Evolutionary conservation across 2,329 filamentous ascomycete genomes (phyloP).

Genomic region (Fusarium sp.): DNA sequence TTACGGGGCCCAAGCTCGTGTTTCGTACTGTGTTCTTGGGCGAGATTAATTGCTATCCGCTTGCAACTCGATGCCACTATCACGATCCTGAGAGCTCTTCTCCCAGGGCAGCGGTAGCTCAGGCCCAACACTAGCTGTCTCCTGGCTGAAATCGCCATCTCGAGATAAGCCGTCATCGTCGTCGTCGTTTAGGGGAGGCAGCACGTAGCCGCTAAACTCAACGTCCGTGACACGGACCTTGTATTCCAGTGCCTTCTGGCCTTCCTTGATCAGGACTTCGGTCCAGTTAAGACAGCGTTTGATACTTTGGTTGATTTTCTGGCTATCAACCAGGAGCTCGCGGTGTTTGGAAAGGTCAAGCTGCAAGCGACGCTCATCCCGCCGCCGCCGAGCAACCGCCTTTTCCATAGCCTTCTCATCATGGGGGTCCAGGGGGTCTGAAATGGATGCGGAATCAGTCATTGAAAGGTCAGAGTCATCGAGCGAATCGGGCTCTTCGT

Average conservation of each 20-base stretch:
- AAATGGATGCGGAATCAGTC: slow-evolving; percentile 52
- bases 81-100: slow-evolving; percentile 64
- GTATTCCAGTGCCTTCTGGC: slow-evolving; percentile 88
- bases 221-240: slow-evolving; percentile 84
- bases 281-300: slow-evolving; percentile 92
- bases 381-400: slow-evolving; percentile 67
- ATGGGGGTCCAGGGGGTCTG: slow-evolving; percentile 57
- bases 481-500: slow-evolving; percentile 64
- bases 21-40: not conserved
- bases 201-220: slow-evolving; percentile 84
- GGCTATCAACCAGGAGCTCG: slow-evolving; percentile 88
- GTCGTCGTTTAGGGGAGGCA: slow-evolving; percentile 78
- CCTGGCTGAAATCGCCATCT: slow-evolving; percentile 37
- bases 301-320: slow-evolving; percentile 95
- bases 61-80: slow-evolving; percentile 68
- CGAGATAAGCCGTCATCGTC: slow-evolving; percentile 45
- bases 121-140: slow-evolving; percentile 36
- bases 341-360: slow-evolving; percentile 91
- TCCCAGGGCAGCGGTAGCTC: slow-evolving; percentile 52
- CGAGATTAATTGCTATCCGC: slow-evolving; percentile 54
- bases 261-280: slow-evolving; percentile 91
- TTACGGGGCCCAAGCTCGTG: not conserved
- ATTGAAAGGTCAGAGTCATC: slow-evolving; percentile 68
- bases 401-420: slow-evolving; percentile 52
- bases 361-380: slow-evolving; percentile 87